phyloP scores from a whole-genome alignment of 768 basidiomycete species.

The Agaricus sinodeliciosus region DNA sequence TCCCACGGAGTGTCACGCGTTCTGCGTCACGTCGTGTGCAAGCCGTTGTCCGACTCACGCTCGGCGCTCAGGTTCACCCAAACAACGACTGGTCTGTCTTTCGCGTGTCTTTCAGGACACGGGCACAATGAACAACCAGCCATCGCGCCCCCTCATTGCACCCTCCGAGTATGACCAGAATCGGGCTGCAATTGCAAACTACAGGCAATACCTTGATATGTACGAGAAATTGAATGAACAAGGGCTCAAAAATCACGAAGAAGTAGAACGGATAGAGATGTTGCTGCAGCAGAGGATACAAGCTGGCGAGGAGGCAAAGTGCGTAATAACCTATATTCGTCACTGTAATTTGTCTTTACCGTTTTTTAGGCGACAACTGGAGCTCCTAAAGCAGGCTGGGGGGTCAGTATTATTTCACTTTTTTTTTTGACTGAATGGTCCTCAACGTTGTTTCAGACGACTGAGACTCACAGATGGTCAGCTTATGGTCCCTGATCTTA shows the following conservation, averaged over 20 bases:
- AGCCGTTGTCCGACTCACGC: not conserved
- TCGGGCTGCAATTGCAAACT: slow-evolving; percentile 2
- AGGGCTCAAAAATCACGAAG: slow-evolving; percentile 26
- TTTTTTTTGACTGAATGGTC: too few species aligned
- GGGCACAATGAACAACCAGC: slow-evolving; percentile 1
- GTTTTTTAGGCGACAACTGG: slow-evolving; percentile 1
- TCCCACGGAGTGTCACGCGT: slow-evolving; percentile 7
- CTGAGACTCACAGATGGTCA: not conserved
- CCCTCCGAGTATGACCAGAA: slow-evolving; percentile 13
- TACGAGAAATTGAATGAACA: slow-evolving; percentile 34
- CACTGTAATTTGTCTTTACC: not conserved
- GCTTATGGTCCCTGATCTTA: not conserved
- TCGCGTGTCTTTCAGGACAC: slow-evolving; percentile 2
- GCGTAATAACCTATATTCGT: slow-evolving; percentile 18
- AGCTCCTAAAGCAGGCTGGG: not conserved
- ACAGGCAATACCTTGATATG: slow-evolving; percentile 21
- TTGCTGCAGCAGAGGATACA: slow-evolving; percentile 21
- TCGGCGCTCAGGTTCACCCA: not conserved
- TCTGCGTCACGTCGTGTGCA: not conserved
- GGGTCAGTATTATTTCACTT: not conserved
- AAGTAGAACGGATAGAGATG: slow-evolving; percentile 12
- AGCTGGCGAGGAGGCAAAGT: slow-evolving; percentile 42
- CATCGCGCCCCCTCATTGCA: not conserved
- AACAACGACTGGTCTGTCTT: not conserved
- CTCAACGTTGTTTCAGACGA: not conserved